These are phyloP conservation scores for Allantophomopsis lycopodina DNA, from an alignment of 2,329 filamentous ascomycete genomes.

Conservation along the genomic window DNA sequence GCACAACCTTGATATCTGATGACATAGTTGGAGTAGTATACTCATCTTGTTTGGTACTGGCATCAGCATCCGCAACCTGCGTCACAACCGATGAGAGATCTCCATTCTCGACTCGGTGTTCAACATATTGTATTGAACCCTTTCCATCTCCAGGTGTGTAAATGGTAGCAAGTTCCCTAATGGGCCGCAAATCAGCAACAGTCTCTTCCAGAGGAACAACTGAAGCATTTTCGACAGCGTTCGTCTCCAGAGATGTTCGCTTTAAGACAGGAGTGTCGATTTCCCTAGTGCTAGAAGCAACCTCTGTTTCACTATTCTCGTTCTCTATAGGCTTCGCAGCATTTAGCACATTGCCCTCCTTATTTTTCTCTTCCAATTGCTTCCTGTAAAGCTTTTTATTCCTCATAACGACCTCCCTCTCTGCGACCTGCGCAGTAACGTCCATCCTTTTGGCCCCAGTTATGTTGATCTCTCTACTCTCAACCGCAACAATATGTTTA, in stretches of 20 bases:
- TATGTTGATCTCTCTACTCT: constrained; percentile 78
- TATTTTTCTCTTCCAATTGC: constrained; percentile 20
- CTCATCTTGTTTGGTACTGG: neutral
- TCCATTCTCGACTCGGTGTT: constrained; percentile 60
- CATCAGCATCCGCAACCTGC: constrained; percentile 37
- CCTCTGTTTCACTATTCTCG: constrained; percentile 10
- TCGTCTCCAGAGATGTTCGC: too few species aligned
- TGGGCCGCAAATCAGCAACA: constrained; percentile 33
- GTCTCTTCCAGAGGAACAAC: constrained; percentile 1
- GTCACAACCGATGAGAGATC: constrained; percentile 55
- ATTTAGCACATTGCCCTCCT: constrained; percentile 23
- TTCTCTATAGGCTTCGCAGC: constrained; percentile 14
- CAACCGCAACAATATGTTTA: constrained; percentile 77
- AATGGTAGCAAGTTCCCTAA: constrained; percentile 31
- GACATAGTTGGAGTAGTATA: neutral
- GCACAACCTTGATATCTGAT: constrained; percentile 3
- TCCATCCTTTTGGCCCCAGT: constrained; percentile 74
- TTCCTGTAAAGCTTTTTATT: constrained; percentile 68
- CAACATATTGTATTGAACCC: constrained; percentile 64
- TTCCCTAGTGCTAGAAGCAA: constrained; percentile 3
- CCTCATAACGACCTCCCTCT: constrained; percentile 58
- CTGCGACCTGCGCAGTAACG: constrained; percentile 62
- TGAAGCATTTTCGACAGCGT: too few species aligned
- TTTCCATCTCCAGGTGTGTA: constrained; percentile 46
- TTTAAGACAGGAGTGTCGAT: too few species aligned